These are phyloP conservation scores for Phytophthora rubi DNA, from an alignment of 352 stramenopile species.

Conservation along the genomic window DNA sequence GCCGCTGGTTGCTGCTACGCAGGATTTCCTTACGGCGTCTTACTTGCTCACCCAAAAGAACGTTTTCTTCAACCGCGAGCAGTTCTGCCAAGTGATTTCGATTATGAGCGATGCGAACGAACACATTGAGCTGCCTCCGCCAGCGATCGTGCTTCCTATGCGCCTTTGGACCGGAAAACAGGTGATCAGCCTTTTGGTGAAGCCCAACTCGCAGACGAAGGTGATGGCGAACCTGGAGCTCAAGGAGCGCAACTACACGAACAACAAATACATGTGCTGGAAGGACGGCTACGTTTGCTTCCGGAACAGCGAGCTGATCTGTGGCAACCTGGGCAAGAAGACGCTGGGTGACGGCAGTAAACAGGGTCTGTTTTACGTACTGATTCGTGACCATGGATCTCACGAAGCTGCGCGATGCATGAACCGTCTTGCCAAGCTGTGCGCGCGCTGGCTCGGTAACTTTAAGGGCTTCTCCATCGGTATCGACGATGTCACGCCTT, in stretches of 20 bases:
- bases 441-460: conserved; percentile 96
- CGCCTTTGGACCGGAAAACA: conserved; percentile 99
- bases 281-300: conserved; percentile 98
- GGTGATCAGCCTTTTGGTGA: conserved; percentile 87
- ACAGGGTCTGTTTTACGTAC: conserved; percentile 97
- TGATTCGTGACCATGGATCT: conserved; percentile 96
- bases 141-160: conserved; percentile 76
- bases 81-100: conserved; percentile 95
- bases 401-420: conserved; percentile 95
- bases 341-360: conserved; percentile 98
- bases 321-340: conserved; percentile 98
- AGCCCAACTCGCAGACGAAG: conserved; percentile 90
- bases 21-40: conserved; percentile 99
- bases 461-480: conserved; percentile 99
- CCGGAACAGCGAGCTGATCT: conserved; percentile 98
- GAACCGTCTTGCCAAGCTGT: conserved; percentile 98
- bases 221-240: conserved; percentile 86
- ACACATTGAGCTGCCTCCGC: conserved; percentile 90
- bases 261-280: conserved; percentile 96
- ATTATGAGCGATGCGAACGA: conserved; percentile 97
- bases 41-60: conserved; percentile 99
- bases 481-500: conserved; percentile 99
- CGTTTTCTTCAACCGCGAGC: conserved; percentile 97
- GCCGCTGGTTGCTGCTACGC: conserved; percentile 97
- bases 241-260: conserved; percentile 97